A percentile compares a stretch with the other conserved stretches of the same genome.
Conservation (phyloP, 164 flowering plant species). For the Aristolochia contorta region DNA sequence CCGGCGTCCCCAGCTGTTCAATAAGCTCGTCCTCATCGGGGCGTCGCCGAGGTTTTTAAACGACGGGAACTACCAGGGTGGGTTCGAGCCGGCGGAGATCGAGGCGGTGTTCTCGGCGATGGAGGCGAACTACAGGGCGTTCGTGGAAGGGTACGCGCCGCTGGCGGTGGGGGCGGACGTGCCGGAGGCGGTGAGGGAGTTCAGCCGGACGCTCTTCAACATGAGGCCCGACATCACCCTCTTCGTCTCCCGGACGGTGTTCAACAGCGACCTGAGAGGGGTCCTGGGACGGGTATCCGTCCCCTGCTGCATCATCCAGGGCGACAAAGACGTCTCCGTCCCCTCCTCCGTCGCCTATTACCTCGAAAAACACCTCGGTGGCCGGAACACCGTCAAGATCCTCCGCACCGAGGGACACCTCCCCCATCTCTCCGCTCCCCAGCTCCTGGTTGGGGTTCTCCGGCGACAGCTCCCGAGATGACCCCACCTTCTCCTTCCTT, state of each 20-base stretch:
- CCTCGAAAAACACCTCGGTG: constrained; percentile 59
- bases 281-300: constrained; percentile 54
- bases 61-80: constrained; percentile 83
- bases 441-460: constrained; percentile 41
- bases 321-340: constrained; percentile 69
- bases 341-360: constrained; percentile 73
- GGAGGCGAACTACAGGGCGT: constrained; percentile 81
- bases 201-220: constrained; percentile 89
- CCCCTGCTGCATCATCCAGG: constrained; percentile 84
- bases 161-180: constrained; percentile 93
- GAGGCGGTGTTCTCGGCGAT: constrained; percentile 76
- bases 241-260: constrained; percentile 56
- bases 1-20: constrained; percentile 75
- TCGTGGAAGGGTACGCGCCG: constrained; percentile 91
- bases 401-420: constrained; percentile 77
- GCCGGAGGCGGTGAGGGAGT: constrained; percentile 82
- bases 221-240: constrained; percentile 92
- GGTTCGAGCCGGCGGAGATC: constrained; percentile 73
- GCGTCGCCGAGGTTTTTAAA: constrained; percentile 95
- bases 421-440: constrained; percentile 88
- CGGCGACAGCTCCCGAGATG: constrained; percentile 18
- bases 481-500: too few relatives aligned
- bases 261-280: constrained; percentile 66
- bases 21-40: constrained; percentile 81
- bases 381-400: constrained; percentile 55